These are phyloP conservation scores for Solanum pimpinellifolium DNA, from an alignment of 257 asterid species.

Conservation along the genomic window DNA sequence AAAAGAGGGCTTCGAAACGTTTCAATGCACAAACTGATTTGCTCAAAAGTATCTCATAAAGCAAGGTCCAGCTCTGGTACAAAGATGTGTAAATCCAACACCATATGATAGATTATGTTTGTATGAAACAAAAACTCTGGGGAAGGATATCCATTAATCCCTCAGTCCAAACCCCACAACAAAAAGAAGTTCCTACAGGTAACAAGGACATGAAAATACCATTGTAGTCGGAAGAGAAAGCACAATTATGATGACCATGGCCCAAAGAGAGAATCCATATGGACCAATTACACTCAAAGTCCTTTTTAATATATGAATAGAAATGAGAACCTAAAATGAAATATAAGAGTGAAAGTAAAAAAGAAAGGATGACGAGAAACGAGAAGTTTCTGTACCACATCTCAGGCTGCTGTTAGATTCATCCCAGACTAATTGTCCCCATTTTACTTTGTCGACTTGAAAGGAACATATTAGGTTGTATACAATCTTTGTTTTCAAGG, in stretches of 20 bases:
- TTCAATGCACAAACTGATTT: not conserved
- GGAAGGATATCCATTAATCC: not conserved
- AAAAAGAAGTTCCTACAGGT: not conserved
- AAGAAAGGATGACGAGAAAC: not conserved
- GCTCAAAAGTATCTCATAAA: not conserved
- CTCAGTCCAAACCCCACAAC: not conserved
- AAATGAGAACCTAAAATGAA: not conserved
- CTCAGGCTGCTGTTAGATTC: not conserved
- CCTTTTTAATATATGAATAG: not conserved
- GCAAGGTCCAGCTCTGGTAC: not conserved
- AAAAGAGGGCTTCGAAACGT: not conserved
- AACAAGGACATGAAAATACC: not conserved
- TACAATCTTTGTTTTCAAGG: conserved; percentile 26
- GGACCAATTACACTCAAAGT: not conserved
- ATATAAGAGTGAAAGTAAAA: not conserved
- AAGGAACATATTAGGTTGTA: conserved; percentile 17
- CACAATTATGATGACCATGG: not conserved
- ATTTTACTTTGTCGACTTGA: conserved; percentile 23
- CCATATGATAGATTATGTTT: not conserved
- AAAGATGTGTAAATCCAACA: not conserved
- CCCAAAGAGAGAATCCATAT: not conserved
- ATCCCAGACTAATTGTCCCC: not conserved
- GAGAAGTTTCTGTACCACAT: not conserved
- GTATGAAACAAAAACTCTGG: not conserved
- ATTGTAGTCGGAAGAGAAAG: not conserved